These are phyloP conservation scores for Ilex aquifolium DNA, from an alignment of 257 asterid genomes.

Conservation along the genomic window DNA sequence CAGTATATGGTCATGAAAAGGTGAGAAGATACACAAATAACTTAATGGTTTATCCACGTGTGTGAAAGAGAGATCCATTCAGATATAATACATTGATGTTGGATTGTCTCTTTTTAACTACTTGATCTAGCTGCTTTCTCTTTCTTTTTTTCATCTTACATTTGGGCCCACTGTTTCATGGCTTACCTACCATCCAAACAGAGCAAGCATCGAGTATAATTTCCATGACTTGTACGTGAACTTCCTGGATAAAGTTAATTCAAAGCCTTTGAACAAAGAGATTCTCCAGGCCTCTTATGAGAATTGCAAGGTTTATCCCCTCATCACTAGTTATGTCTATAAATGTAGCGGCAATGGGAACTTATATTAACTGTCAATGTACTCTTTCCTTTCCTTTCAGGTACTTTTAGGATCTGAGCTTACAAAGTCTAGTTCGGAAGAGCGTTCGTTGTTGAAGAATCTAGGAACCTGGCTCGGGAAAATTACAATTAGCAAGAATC, in stretches of 20 bases:
- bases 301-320: conserved; percentile 82
- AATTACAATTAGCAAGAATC: conserved; percentile 92
- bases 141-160: conserved; percentile 5
- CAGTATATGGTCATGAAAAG: conserved; percentile 98
- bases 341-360: conserved; percentile 7
- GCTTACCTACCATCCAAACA: conserved; percentile 22
- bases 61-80: too few relatives aligned
- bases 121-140: too few relatives aligned
- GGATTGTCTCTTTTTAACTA: too few relatives aligned
- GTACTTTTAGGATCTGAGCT: conserved; percentile 97
- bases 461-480: conserved; percentile 99
- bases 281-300: conserved; percentile 80
- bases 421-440: conserved; percentile 89
- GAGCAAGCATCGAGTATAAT: conserved; percentile 96
- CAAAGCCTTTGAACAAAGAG: conserved; percentile 72
- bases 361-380: conserved; percentile 12
- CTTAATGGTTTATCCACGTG: background rate
- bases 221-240: conserved; percentile 95
- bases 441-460: conserved; percentile 91
- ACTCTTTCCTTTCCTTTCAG: conserved; percentile 27
- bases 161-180: background rate
- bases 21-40: conserved; percentile 22
- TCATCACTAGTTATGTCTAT: background rate
- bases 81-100: too few relatives aligned
- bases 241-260: conserved; percentile 82